Base-by-base conservation (phyloP, 2,329 filamentous ascomycete species). In the Paraconiothyrium brasiliense region DNA sequence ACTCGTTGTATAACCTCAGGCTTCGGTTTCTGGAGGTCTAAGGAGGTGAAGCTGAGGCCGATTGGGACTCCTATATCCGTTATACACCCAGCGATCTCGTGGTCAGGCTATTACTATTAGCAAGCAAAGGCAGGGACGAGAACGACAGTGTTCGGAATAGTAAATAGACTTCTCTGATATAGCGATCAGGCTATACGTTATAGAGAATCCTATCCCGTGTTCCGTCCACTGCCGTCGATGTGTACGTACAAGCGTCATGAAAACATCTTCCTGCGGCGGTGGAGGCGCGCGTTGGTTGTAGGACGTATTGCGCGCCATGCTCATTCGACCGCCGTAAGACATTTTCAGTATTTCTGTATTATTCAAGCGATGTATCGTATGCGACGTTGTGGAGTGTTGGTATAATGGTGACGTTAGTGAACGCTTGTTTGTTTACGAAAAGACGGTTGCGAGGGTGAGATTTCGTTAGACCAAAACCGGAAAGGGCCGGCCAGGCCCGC, bases 21-120 rank as follows among this genome's bases (percentile, higher is more conserved):
- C 71, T 97, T 97, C 5, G 95, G 95, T 76, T 97, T 98, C 71
- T 94, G 89, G 44, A 99, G 86, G 80, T 99, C 94, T 63, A 91
- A 87, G 20, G 94, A 84, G 39, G 88, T 91, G 79, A 98, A 97
- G 32, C 88, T 89, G 72, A 98, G 94, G 61, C 94, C 94, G 72
- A 98, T 97, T 78, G 89, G 89, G 71, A 98, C 94, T 61, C 94
- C 94, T 73, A 98, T 97, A 78, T 98, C 95, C 73, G 91, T 95
- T 82, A 99, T 97, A 80, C 95, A 99, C 77, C 92, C 93, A 70
- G 94, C 94, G 64, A 99, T 97, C 79, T 99, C 95, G 65, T 84
- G 81, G 67, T 89, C 87, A 51, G 86, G 84, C 87, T 90, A 55
- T 11, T n/a, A 5, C 4, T 14, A 61, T 75, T 59, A 75, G 72